Evolutionary conservation across 768 basidiomycete genomes (phyloP), one percentile per base, ranked within the genome.

Genomic region (Asterophora parasitica): DNA sequence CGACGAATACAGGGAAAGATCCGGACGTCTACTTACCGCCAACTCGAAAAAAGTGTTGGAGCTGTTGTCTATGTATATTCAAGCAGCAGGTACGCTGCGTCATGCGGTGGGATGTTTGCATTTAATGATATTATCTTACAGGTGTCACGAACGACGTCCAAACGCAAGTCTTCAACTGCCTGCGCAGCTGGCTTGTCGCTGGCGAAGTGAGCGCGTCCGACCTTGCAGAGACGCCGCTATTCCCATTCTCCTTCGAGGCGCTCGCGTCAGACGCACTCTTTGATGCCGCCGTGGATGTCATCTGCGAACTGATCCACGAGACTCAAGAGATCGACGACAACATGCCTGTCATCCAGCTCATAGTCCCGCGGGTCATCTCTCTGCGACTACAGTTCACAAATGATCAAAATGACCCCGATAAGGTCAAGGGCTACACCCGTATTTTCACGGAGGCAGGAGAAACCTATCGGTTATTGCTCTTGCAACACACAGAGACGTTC

Each of bases 391-490:
- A 75, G 45, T 69, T 98, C 34, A 64, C 71, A 13, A 74, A 75
- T 32, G 69, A 75, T 42, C 73, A 73, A 28, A 87, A 91, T 12
- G 93, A 98, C 58, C 74, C 87, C 1, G 96, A 99, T 36, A 85
- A 81, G 63, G 85, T 97, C 62, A 79, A 84, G 59, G 94, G 94
- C 20, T 86, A 82, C 59, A 89, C 94, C 42, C 85, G 91, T 45
- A 81, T 99, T 48, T 92, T 98, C 59, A 79, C 90, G n/a, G 96
- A 99, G 68, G 94, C 96, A 0, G 96, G 96, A 41, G 96, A 98
- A 67, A 92, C 89, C 2, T 99, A 98, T 66, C 88, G 91, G 40
- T 69, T 85, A 41, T 76, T 99, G 13, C 77, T 99, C 49, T 71
- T 95, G 17, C 85, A 88, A 53, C 94, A 98, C 62, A 83, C 88